Percentiles rank a stretch among this genome's conserved stretches.
Conservation (phyloP, 2,329 filamentous ascomycete genomes). For the Aureobasidium sp. region DNA sequence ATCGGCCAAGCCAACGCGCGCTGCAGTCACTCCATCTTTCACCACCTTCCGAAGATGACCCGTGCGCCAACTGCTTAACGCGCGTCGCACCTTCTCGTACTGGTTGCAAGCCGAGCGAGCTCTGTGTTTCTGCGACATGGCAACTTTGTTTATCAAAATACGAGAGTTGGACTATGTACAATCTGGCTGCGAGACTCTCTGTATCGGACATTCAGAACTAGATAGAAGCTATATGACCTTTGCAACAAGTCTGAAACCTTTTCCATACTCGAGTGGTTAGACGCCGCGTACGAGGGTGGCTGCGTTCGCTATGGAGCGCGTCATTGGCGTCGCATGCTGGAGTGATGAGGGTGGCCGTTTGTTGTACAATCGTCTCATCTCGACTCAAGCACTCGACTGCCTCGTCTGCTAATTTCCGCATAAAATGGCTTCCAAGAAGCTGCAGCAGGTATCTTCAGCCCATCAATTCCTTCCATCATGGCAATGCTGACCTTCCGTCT, state of each 20-base stretch:
- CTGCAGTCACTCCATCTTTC: neutral
- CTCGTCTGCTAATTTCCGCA: neutral
- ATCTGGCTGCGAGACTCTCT: neutral
- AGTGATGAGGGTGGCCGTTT: constrained; percentile 6
- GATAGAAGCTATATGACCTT: neutral
- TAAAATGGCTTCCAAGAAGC: constrained; percentile 37
- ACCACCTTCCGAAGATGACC: neutral
- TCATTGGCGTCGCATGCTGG: neutral
- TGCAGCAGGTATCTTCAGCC: constrained; percentile 23
- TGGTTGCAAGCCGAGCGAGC: neutral
- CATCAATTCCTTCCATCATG: neutral
- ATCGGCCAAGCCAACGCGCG: neutral
- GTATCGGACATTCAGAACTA: neutral
- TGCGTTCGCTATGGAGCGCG: constrained; percentile 4
- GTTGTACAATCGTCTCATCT: constrained; percentile 3
- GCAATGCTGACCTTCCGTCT: constrained; percentile 19
- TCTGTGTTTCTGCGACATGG: neutral
- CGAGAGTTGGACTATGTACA: neutral
- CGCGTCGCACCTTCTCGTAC: neutral
- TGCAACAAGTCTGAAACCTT: neutral
- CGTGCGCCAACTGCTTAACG: neutral
- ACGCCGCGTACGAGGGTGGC: neutral
- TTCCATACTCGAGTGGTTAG: neutral
- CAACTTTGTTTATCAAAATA: neutral
- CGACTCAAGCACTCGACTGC: neutral